Conservation (phyloP, 805 yeast genomes). For the Wickerhamomyces kurtzmanii region DNA sequence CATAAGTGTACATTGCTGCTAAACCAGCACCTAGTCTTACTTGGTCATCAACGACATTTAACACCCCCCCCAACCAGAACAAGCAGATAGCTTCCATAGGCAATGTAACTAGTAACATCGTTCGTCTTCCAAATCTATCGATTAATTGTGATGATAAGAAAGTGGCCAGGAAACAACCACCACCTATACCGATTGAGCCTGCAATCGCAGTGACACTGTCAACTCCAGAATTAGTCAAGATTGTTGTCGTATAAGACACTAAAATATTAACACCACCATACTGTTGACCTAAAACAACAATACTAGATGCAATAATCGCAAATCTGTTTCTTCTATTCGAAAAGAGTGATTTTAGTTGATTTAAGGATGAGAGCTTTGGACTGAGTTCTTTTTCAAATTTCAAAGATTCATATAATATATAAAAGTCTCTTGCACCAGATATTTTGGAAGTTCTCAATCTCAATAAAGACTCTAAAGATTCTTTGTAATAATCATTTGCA, state of each 20-base stretch:
- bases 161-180: conserved; percentile 35
- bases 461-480: conserved; percentile 40
- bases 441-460: conserved; percentile 34
- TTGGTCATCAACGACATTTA: conserved; percentile 25
- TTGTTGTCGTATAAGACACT: conserved; percentile 41
- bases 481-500: conserved; percentile 35
- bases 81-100: conserved; percentile 50
- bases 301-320: conserved; percentile 38
- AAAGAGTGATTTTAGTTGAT: conserved; percentile 30
- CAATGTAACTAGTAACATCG: conserved; percentile 43
- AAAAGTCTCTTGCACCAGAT: conserved; percentile 58
- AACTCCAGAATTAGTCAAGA: conserved; percentile 33
- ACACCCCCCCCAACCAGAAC: conserved; percentile 39
- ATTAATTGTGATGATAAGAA: conserved; percentile 38
- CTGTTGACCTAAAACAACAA: conserved; percentile 44
- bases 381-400: conserved; percentile 35
- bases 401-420: conserved; percentile 44
- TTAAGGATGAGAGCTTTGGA: conserved; percentile 23
- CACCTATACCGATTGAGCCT: conserved; percentile 40
- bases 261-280: conserved; percentile 46
- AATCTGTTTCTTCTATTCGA: conserved; percentile 37
- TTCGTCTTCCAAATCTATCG: conserved; percentile 39
- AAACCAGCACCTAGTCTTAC: conserved; percentile 33
- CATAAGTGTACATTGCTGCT: conserved; percentile 34
- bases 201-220: conserved; percentile 32